A percentile compares a stretch with the other conserved stretches of the same genome.
phyloP scores from a whole-genome alignment of 257 asterid species.

The Solanum tarapatanum region DNA sequence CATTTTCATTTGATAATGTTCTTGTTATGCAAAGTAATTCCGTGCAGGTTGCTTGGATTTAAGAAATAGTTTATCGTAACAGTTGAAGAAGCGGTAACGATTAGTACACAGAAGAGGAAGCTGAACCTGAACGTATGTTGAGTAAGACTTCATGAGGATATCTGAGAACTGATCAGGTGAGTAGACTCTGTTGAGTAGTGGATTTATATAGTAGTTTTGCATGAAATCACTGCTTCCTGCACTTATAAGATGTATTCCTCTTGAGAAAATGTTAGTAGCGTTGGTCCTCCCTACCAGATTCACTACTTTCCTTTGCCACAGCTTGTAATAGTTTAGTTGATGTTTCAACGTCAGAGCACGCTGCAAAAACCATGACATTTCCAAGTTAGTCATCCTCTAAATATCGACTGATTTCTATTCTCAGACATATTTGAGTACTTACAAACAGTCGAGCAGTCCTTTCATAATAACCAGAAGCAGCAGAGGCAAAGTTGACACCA shows the following conservation, averaged over 20 bases:
- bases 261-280: slow-evolving; percentile 46
- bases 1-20: not conserved
- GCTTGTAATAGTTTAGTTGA: slow-evolving; percentile 45
- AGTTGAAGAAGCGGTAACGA: not conserved
- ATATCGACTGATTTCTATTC: not conserved
- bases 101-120: not conserved
- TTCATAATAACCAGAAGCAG: slow-evolving; percentile 85
- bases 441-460: slow-evolving; percentile 55
- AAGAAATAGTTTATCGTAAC: not conserved
- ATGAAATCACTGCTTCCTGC: slow-evolving; percentile 87
- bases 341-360: slow-evolving; percentile 44
- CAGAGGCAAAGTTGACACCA: slow-evolving; percentile 83
- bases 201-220: slow-evolving; percentile 65
- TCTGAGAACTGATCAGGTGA: slow-evolving; percentile 50
- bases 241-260: slow-evolving; percentile 58
- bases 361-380: slow-evolving; percentile 25
- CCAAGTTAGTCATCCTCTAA: not conserved
- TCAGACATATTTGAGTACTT: not conserved
- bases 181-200: slow-evolving; percentile 34
- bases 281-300: slow-evolving; percentile 38
- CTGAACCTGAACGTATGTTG: slow-evolving; percentile 41
- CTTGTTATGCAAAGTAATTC: not conserved
- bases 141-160: slow-evolving; percentile 48
- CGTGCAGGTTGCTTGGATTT: not conserved
- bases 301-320: slow-evolving; percentile 63